These are phyloP conservation scores for Termitomyces bulborhizus DNA, from an alignment of 768 basidiomycete species.

Conservation along the genomic window DNA sequence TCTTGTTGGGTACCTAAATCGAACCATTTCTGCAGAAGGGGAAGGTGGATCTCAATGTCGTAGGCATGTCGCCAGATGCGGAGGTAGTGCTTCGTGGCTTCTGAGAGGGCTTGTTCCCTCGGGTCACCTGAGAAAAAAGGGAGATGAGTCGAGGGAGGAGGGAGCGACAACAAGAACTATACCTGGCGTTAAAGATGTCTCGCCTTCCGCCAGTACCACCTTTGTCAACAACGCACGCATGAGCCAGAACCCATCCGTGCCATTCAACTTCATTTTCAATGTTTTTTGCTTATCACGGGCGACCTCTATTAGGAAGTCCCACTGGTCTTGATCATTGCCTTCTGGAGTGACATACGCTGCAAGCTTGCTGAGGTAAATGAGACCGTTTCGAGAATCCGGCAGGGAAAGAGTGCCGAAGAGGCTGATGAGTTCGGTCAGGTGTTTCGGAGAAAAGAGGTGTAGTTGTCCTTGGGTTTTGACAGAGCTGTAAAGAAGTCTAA, in stretches of 20 bases:
- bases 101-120: slow-evolving; percentile 15
- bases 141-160: not conserved
- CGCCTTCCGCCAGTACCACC: slow-evolving; percentile 15
- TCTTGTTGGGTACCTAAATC: slow-evolving; percentile 19
- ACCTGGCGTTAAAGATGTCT: slow-evolving; percentile 13
- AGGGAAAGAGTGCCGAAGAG: slow-evolving; percentile 48
- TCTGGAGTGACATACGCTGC: slow-evolving; percentile 19
- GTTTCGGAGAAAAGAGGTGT: slow-evolving; percentile 23
- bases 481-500: slow-evolving; percentile 34
- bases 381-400: slow-evolving; percentile 15
- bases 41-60: slow-evolving; percentile 37
- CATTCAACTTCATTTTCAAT: slow-evolving; percentile 24
- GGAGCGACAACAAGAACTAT: not conserved
- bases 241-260: slow-evolving; percentile 58
- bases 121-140: slow-evolving; percentile 12
- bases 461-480: slow-evolving; percentile 28
- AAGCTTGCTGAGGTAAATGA: slow-evolving; percentile 25
- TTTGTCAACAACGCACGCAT: slow-evolving; percentile 41
- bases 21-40: slow-evolving; percentile 39
- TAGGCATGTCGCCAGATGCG: slow-evolving; percentile 29
- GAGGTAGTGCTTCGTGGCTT: slow-evolving; percentile 35
- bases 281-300: slow-evolving; percentile 34
- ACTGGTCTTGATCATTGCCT: slow-evolving; percentile 27
- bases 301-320: slow-evolving; percentile 43
- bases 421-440: slow-evolving; percentile 36